These are phyloP conservation scores for Hippophae tibetana DNA, from an alignment of 306 rosid genomes.

Conservation along the genomic window DNA sequence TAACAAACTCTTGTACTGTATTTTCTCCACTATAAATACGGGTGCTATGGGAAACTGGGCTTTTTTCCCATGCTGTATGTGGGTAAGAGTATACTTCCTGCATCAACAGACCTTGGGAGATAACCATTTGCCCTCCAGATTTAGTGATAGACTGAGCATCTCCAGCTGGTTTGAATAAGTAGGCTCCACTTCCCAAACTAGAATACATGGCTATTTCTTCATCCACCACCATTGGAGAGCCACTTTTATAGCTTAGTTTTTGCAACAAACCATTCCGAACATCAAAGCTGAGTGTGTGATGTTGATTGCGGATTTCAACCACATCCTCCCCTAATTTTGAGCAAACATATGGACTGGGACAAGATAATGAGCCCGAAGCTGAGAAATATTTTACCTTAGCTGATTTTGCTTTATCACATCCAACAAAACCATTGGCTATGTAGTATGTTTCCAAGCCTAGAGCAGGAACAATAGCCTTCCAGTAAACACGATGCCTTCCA, in stretches of 20 bases:
- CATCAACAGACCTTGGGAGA: slow-evolving; percentile 72
- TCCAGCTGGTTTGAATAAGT: slow-evolving; percentile 77
- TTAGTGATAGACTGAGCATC: slow-evolving; percentile 56
- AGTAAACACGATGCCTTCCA: slow-evolving; percentile 79
- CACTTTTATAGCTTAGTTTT: slow-evolving; percentile 37
- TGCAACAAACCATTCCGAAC: slow-evolving; percentile 62
- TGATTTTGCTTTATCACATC: slow-evolving; percentile 70
- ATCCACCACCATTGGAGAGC: slow-evolving; percentile 39
- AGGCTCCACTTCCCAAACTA: slow-evolving; percentile 77
- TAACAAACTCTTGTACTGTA: slow-evolving; percentile 51
- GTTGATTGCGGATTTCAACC: slow-evolving; percentile 63
- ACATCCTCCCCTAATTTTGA: slow-evolving; percentile 33
- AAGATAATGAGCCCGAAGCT: slow-evolving; percentile 34
- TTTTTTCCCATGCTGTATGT: slow-evolving; percentile 53
- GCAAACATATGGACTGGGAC: slow-evolving; percentile 75
- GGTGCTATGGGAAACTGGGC: slow-evolving; percentile 88
- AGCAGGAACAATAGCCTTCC: slow-evolving; percentile 76
- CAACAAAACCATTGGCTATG: slow-evolving; percentile 48
- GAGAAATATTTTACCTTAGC: slow-evolving; percentile 59
- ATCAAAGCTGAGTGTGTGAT: slow-evolving; percentile 66
- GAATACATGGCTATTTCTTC: slow-evolving; percentile 90
- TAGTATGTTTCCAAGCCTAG: slow-evolving; percentile 80
- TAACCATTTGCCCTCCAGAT: slow-evolving; percentile 61
- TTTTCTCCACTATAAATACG: slow-evolving; percentile 63
- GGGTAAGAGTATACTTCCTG: slow-evolving; percentile 87